Base-by-base conservation (phyloP, 1,284 basidiomycete species). In the Ganoderma sp. region DNA sequence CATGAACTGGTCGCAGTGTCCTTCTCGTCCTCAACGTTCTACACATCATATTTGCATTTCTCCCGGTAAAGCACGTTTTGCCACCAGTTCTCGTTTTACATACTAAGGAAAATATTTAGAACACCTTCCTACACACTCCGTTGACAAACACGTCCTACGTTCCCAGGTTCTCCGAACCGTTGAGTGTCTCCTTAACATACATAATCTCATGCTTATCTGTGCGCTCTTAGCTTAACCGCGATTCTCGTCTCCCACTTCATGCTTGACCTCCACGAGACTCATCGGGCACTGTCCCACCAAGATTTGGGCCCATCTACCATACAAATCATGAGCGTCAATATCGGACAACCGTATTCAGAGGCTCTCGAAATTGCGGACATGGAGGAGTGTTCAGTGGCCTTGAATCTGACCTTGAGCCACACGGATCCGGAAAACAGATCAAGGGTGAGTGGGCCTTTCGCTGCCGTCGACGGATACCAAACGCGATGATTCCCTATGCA, bases 231-330 rank as follows among this genome's bases (percentile, higher is more conserved):
- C 17, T 17, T 58, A 0, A 58, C 56, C 14, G 56, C 56, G 2
- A 22, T 58, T 10, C 37, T 58, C 7, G 32, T 39, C 9, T n/a
- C 37, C 37, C 56, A 12, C 37, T 58, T 58, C 10, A 58, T 58
- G 56, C 56, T 58, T 19, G 56, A 58, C 37, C 56, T 58, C 19
- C 56, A 58, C 9, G 56, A 58, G 19, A 14, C 56, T 14, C n/a
- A 58, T 58, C 56, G n/a, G n/a, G 34, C 17, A 19, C 15, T 58
- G 19, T 8, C 37, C 3, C 34, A 39, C 7, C 56, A 39, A 58
- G 19, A 12, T 37, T 12, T 5, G 22, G 48, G 22, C n/a, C 6
- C 9, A 3, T 22, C 56, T 12, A 52, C 48, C 8, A 52, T 52
- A 4, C 22, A 25, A 52, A 52, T 52, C 48, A 52, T 52, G 48